Evolutionary conservation across 2,329 filamentous ascomycete genomes (phyloP), one percentile per base, ranked within the genome.

Genomic region (Alternaria novae-zelandiae): DNA sequence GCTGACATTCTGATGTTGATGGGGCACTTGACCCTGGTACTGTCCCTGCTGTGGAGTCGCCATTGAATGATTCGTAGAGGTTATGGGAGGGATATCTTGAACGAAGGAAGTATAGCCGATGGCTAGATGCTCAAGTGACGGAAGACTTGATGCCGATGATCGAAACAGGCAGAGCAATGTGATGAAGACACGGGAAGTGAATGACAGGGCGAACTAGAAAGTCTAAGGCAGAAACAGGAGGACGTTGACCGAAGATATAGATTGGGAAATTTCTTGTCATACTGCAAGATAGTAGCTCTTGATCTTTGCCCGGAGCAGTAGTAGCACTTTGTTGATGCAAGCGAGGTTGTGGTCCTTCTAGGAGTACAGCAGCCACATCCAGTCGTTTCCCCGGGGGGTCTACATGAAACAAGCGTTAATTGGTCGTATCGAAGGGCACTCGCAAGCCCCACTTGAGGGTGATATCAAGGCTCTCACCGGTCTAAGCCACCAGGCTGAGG

Each of bases 381-480:
- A 62, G 41, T 65, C 55, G 41, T 20, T 56, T 30, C 10, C 5
- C 43, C 49, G 9, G 45, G 53, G 51, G 32, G 32, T 53, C 25
- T 59, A 66, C 15, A 32, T 54, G 59, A 58, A 61, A 64, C 17
- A 49, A 30, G n/a, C 5, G 26, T 28, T 30, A 10, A 74, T 71
- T 73, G 67, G 65, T 17, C 20, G 20, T 23, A n/a, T 36, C 44
- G 20, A 30, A 67, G 54, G 51, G 60, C 59, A 55, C 61, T 69
- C 61, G 63, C 26, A 59, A 64, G 62, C 69, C 70, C 57, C 56
- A 59, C 30, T 41, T 45, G n/a, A 49, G 57, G 67, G 65, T 68
- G 59, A 64, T 45, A 56, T 53, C 44, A 55, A 46, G 20, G 20
- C 25, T 43, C 59, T 74, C 57, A 73, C 72, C 70, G 72, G 70